Base-by-base conservation (phyloP, 2,329 filamentous ascomycete genomes). In the Cercospora sp. region DNA sequence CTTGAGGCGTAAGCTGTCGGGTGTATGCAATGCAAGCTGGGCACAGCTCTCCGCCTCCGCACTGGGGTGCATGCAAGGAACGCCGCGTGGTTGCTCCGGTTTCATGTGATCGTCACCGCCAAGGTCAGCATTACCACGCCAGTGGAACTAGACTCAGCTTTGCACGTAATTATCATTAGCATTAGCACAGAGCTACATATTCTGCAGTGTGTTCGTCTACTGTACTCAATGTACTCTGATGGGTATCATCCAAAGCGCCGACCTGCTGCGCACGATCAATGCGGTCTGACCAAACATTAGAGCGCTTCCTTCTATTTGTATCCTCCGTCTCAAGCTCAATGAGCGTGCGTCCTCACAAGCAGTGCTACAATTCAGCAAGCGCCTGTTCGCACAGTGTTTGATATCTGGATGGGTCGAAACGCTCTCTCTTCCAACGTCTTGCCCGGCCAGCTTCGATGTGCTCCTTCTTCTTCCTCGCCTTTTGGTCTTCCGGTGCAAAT, bases 321-420 rank as follows among this genome's bases (percentile, higher is more conserved):
- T 51, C 48, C 12, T 55, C 48, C 16, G 6, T 18, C n/a, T 59
- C 7, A 18, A 20, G n/a, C 55, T 59, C 55, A 59, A 9, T 31
- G 8, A 23, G 16, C 30, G 16, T 59, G 9, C 3, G 8, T 20
- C 55, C 9, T 31, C 31, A 28, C 8, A 26, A 42, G 18, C 60
- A 26, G 39, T 51, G 39, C 65, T 60, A 77, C 62, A 79, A 57
- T 65, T 79, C 77, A 6, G 68, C 73, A 63, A 77, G 59, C 9
- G 77, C 76, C 48, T 66, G 65, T 59, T 76, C 75, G 51, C 73
- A 74, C 59, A 79, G 60, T 5, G 66, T 66, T 57, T 60, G 62
- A 64, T 77, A 79, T 59, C 57, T 74, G 39, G 60, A 63, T 4
- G 74, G 65, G 13, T 74, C 68, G 59, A 78, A 79, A 28, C 76